Base-by-base conservation (phyloP, 2,329 filamentous ascomycete genomes). In the Fusarium stilboides region DNA sequence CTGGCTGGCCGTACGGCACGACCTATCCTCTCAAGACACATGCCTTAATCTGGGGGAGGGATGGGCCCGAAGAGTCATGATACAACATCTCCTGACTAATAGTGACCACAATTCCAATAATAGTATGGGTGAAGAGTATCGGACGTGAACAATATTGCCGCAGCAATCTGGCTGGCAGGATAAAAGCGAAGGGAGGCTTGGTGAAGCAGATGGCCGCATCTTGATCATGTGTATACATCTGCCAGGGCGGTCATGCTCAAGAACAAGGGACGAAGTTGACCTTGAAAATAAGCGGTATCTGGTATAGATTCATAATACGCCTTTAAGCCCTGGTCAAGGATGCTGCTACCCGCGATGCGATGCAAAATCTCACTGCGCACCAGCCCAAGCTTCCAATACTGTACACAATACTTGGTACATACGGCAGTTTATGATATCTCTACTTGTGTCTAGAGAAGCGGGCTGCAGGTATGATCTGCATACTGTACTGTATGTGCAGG, bases 401-500 rank as follows among this genome's bases (percentile, higher is more conserved):
- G 53, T 58, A 58, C 12, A 50, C 31, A n/a, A 45, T 37, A 57
- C 24, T 64, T 46, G 49, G 52, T 64, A 31, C 51, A 51, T 64
- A 52, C 65, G 54, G 37, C 47, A 68, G 62, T 57, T 58, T 57
- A 69, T 53, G 55, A 52, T 60, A 62, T 69, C 50, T 64, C 58
- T 51, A 54, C 51, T 57, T 31, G 34, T 68, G 57, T 62, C 44
- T 47, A 58, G 45, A 63, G 68, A 61, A 63, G 69, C 65, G 57
- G 62, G 70, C 74, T 77, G 77, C 75, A 79, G 42, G 77, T 78
- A 79, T 79, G 77, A 77, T 77, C 70, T 76, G 77, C 77, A 79
- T 79, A 78, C 75, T 78, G 77, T 77, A 77, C 71, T 75, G 75
- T 77, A 78, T 77, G 69, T 75, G 68, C 74, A 73, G 65, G 22